Evolutionary conservation across 805 yeast species (phyloP).

Genomic region (Danielozyma ontarioensis): DNA sequence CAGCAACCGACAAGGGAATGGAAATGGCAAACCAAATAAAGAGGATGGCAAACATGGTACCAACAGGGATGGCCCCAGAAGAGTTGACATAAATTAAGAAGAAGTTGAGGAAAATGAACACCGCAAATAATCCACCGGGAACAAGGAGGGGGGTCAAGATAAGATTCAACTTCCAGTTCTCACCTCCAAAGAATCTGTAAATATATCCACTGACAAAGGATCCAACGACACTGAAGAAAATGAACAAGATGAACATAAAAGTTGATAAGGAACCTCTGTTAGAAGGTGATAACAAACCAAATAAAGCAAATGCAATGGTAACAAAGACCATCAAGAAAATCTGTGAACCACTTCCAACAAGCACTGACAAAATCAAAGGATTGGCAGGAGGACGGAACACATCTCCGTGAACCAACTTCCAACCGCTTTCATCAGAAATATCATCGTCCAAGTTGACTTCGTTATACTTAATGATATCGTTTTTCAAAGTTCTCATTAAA

Average conservation of each 20-base stretch:
- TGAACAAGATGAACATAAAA: constrained; percentile 79
- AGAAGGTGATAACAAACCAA: constrained; percentile 89
- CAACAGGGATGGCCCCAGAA: constrained; percentile 92
- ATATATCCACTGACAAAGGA: constrained; percentile 82
- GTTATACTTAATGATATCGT: constrained; percentile 83
- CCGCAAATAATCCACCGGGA: constrained; percentile 68
- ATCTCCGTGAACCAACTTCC: constrained; percentile 96
- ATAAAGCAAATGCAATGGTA: constrained; percentile 75
- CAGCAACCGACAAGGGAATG: constrained; percentile 76
- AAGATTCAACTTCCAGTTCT: constrained; percentile 84
- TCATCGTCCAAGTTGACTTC: constrained; percentile 85
- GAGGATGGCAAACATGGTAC: constrained; percentile 79
- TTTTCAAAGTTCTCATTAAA: constrained; percentile 70
- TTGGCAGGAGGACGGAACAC: constrained; percentile 80
- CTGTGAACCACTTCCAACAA: constrained; percentile 88
- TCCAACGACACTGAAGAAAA: constrained; percentile 75
- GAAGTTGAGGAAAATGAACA: constrained; percentile 71
- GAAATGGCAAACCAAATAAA: constrained; percentile 82
- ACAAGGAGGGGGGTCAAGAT: constrained; percentile 75
- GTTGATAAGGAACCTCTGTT: constrained; percentile 93
- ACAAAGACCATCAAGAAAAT: constrained; percentile 68
- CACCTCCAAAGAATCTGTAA: constrained; percentile 89
- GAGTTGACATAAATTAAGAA: constrained; percentile 73
- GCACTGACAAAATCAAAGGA: constrained; percentile 66
- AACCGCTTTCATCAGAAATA: constrained; percentile 88